Percentiles rank a stretch among this genome's conserved stretches.
Conservation (phyloP, 148 eudicot species). For the Fagopyrum esculentum region DNA sequence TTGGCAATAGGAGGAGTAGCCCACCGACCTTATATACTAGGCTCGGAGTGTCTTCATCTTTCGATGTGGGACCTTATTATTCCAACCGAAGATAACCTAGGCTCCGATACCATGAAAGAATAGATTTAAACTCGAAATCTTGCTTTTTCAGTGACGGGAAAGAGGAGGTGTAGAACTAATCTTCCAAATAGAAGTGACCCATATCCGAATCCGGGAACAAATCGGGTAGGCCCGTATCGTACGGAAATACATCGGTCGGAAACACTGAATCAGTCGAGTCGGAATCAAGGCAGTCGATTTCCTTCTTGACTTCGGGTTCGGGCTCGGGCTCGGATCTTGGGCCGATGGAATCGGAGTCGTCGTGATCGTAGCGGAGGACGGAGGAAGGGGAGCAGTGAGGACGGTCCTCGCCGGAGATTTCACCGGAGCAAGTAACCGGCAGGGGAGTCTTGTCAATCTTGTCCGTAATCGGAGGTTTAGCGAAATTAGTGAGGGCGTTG, state of each 20-base stretch:
- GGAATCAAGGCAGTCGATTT: not conserved
- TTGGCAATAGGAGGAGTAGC: no score
- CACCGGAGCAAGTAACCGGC: conserved; percentile 8
- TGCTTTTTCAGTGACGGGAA: not conserved
- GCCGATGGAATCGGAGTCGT: conserved; percentile 10
- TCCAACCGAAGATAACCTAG: no score
- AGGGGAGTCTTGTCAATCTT: not conserved
- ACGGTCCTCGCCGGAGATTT: conserved; percentile 24
- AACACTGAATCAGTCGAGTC: conserved; percentile 15
- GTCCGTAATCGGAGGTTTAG: conserved; percentile 10
- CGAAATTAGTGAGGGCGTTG: conserved; percentile 45
- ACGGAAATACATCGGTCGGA: conserved; percentile 17
- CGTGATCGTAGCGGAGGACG: conserved; percentile 26
- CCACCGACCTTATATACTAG: no score
- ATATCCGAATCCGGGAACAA: conserved; percentile 21
- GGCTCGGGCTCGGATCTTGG: not conserved
- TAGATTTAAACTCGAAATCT: conserved; percentile 22
- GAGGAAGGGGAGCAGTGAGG: conserved; percentile 33
- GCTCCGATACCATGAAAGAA: no score
- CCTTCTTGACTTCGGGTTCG: not conserved
- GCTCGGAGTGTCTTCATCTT: no score
- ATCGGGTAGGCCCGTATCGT: conserved; percentile 10
- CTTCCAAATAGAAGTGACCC: conserved; percentile 5
- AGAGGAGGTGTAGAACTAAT: not conserved
- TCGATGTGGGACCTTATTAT: no score